Evolutionary conservation across 2,329 filamentous ascomycete genomes (phyloP).

Genomic region (Venturiaceae sp.): DNA sequence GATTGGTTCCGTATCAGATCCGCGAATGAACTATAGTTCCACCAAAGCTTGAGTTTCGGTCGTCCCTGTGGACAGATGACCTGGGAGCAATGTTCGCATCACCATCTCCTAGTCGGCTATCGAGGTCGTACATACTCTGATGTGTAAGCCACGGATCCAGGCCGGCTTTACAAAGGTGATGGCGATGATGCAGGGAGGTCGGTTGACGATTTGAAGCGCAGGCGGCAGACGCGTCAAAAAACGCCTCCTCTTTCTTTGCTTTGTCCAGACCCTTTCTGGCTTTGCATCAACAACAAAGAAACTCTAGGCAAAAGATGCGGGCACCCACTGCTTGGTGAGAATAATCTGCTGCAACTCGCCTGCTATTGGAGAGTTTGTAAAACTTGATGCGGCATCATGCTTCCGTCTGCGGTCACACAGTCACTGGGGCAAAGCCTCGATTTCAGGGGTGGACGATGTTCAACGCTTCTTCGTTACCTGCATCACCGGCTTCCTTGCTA

Average conservation of each 20-base stretch:
- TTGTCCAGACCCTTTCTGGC: background rate
- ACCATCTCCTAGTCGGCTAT: background rate
- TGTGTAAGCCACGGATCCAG: background rate
- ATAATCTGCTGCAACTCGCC: background rate
- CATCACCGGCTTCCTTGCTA: background rate
- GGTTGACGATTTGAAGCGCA: background rate
- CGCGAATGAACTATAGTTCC: background rate
- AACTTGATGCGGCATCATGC: background rate
- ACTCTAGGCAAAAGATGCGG: background rate
- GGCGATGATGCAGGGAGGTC: background rate
- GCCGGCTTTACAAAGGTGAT: background rate
- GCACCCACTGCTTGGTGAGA: background rate
- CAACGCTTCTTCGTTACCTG: background rate
- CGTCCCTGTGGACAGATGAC: background rate
- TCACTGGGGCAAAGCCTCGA: background rate
- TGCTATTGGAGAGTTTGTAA: background rate
- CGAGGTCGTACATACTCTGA: background rate
- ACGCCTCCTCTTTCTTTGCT: background rate
- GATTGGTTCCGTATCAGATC: background rate
- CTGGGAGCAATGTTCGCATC: too few relatives aligned
- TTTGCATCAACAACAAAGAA: background rate
- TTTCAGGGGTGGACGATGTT: background rate
- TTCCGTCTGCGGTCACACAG: background rate
- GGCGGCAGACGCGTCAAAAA: background rate
- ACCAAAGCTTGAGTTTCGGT: background rate